Evolutionary conservation across 2,329 filamentous ascomycete species (phyloP), one percentile per base, ranked within the genome.

Genomic region (Ascochyta clinopodiicola): DNA sequence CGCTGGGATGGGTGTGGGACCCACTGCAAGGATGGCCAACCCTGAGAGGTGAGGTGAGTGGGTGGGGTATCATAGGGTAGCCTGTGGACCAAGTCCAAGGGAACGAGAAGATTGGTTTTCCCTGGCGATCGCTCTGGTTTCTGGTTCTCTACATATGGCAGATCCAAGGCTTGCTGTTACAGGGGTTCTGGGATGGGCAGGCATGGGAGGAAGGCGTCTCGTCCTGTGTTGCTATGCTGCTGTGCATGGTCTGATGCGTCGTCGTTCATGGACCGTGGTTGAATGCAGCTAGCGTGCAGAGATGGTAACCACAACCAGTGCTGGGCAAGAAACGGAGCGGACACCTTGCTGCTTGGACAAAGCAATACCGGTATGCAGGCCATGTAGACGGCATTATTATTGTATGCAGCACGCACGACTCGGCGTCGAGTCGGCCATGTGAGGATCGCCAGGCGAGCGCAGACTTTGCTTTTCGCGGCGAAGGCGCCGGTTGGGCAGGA

Each of bases 401-500:
- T 45, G 37, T 34, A 43, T 47, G 52, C 37, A 35, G 46, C 46
- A 51, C 51, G 52, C 46, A 51, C 47, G 46, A 51, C 31, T 56
- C 52, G 43, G 52, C 43, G 43, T 32, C 36, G 46, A 38, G 47
- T 51, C 52, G 46, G 47, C 46, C 52, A 36, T 56, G 46, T 56
- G 46, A 38, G 25, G 52, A 56, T 51, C 46, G 47, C 17, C 43
- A 44, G 42, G 38, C 22, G 32, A 50, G 42, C 46, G 52, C 52
- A 47, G 52, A 44, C 52, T 47, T 56, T 51, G 31, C 42, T 56
- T 51, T 51, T 56, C 46, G 46, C 66, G 61, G 64, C 57, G 59
- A 56, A 51, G 15, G 52, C 51, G 60, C 61, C 60, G 66, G 64
- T 64, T 68, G 62, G 63, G 57, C 55, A 56, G 48, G 51, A 58